Conservation (phyloP, 305 asterid species). For the Fraxinus platypoda region DNA sequence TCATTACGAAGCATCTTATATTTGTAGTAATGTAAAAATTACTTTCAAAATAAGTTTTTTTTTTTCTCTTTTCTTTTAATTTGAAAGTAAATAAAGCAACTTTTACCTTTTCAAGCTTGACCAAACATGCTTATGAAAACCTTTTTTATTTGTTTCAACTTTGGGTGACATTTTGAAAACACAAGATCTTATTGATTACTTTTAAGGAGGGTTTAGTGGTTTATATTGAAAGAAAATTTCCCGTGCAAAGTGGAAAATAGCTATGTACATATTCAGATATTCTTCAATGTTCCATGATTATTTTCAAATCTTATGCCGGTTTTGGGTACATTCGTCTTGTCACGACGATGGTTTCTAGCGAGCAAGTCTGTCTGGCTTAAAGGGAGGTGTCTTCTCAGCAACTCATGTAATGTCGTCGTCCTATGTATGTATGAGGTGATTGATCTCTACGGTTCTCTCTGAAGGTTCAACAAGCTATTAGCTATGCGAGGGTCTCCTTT, state of each 20-base stretch:
- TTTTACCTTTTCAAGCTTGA: neutral
- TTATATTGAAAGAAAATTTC: neutral
- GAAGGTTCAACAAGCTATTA: no score
- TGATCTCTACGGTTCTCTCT: no score
- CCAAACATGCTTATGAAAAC: neutral
- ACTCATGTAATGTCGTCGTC: no score
- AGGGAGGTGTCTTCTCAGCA: no score
- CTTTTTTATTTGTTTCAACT: neutral
- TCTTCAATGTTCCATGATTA: no score
- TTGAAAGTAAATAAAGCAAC: neutral
- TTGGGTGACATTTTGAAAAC: neutral
- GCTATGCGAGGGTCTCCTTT: no score
- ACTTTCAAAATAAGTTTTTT: neutral
- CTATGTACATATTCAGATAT: constrained; percentile 15
- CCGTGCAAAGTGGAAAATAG: constrained; percentile 19
- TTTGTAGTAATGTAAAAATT: neutral
- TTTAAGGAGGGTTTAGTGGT: neutral
- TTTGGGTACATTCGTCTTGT: no score
- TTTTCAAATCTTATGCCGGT: no score
- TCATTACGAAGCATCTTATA: neutral
- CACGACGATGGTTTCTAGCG: no score
- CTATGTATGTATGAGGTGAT: no score
- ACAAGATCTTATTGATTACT: neutral
- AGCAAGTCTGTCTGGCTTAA: no score
- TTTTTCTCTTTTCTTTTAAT: no score